Base-by-base conservation (phyloP, 495 filamentous ascomycete species). In the Talaromyces stipitatus region DNA sequence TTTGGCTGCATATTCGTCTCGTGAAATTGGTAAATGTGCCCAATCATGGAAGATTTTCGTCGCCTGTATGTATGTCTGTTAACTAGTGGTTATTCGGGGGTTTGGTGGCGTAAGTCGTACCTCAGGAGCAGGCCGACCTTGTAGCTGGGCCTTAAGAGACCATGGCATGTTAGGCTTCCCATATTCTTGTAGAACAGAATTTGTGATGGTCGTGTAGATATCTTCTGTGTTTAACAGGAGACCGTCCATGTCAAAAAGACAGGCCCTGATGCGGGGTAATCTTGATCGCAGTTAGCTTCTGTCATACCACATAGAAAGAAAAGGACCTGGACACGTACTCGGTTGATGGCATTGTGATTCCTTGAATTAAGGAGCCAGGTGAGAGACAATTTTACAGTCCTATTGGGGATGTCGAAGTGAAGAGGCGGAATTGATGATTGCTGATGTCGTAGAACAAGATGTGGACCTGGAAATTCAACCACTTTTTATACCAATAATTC, bases 201-300 rank as follows among this genome's bases (percentile, higher is more conserved):
- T 96, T 26, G 89, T 87, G 69, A 86, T 87, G 23, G 81, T 67
- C 0, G 90, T 94, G 76, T 97, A 97, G 57, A 87, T 80, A 68
- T 99, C 95, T 65, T 99, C 94, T 14, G 90, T 90, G 72, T 97
- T 85, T 60, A 98, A 85, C 18, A 98, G 80, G 26, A 98, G 85
- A 43, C 94, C 94, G 67, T 98, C 94, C 91, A 98, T 96, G 78
- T 98, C 94, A 67, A 99, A 99, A 57, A 99, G 85, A 73, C 91
- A 96, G 58, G 94, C 94, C 56, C 90, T 83, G 56, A 97, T 82
- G 47, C 86, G 85, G 23, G 90, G 90, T 23, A 85, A 79, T 60
- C 85, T 88, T 12, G 1, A 38, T 10, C 6, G 16, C 33, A 23
- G 33, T 45, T 46, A 45, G 38, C 5, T 28, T 16, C 12, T 24